These are phyloP conservation scores for Leccinum solheimii DNA, from an alignment of 1,284 basidiomycete genomes.

Conservation along the genomic window DNA sequence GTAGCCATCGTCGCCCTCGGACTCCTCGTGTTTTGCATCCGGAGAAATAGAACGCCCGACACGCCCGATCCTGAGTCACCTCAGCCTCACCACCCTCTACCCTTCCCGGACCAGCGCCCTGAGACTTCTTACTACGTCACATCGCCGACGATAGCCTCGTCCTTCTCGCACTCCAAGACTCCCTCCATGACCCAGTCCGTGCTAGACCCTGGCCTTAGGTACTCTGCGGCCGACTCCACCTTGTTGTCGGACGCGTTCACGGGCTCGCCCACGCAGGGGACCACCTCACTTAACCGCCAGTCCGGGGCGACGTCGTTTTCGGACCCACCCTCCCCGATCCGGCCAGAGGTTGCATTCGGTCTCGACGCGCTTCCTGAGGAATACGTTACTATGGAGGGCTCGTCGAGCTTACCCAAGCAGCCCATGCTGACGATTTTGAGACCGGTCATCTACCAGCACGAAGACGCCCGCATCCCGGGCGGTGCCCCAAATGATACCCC, in stretches of 20 bases:
- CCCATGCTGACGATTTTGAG: constrained; percentile 49
- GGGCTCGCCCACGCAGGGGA: constrained; percentile 11
- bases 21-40: constrained; percentile 49
- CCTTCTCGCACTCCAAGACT: neutral
- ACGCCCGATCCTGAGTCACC: constrained; percentile 25
- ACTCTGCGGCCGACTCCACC: constrained; percentile 22
- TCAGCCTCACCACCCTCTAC: constrained; percentile 49
- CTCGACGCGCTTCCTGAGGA: constrained; percentile 1
- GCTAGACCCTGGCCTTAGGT: constrained; percentile 23
- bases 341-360: constrained; percentile 27
- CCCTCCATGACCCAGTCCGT: constrained; percentile 14
- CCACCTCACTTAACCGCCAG: constrained; percentile 16
- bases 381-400: constrained; percentile 4
- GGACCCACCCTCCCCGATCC: constrained; percentile 25
- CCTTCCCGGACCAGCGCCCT: constrained; percentile 57
- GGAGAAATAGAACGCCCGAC: constrained; percentile 44
- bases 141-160: constrained; percentile 49
- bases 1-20: constrained; percentile 45
- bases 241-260: constrained; percentile 21
- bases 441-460: constrained; percentile 75
- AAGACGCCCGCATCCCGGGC: constrained; percentile 60
- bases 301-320: constrained; percentile 26
- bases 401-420: constrained; percentile 45
- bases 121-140: constrained; percentile 69
- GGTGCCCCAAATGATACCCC: constrained; percentile 25